Percentiles rank a stretch among this genome's conserved stretches.
phyloP scores from a whole-genome alignment of 257 asterid genomes.

The Eucommia ulmoides region DNA sequence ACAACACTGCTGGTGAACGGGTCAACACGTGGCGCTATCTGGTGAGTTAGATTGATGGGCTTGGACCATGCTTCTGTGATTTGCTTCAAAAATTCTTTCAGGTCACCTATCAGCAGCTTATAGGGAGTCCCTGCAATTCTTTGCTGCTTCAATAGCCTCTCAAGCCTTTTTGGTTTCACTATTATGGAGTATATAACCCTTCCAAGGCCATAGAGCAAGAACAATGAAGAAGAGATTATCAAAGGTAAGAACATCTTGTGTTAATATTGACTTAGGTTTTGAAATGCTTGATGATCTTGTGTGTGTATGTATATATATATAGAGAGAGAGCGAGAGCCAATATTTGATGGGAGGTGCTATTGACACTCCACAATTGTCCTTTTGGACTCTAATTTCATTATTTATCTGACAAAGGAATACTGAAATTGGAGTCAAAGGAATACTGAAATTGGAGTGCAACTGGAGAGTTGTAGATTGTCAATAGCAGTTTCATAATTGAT shows the following conservation, averaged over 20 bases:
- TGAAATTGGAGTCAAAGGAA: no score
- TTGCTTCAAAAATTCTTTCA: conserved; percentile 23
- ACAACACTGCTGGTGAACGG: conserved; percentile 31
- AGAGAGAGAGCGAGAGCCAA: no score
- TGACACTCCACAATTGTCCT: no score
- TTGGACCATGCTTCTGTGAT: conserved; percentile 37
- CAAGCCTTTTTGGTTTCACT: conserved; percentile 36
- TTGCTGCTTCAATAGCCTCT: conserved; percentile 27
- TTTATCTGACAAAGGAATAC: no score
- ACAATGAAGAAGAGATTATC: conserved; percentile 7
- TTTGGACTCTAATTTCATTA: no score
- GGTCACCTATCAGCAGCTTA: conserved; percentile 31
- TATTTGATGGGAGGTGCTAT: no score
- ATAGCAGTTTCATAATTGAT: no score
- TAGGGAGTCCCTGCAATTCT: conserved; percentile 33
- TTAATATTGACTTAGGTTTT: no score
- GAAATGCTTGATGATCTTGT: no score
- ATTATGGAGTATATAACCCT: conserved; percentile 21
- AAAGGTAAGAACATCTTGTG: conserved; percentile 13
- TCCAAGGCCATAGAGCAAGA: conserved; percentile 11
- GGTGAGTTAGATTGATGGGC: conserved; percentile 37
- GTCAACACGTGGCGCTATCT: conserved; percentile 30
- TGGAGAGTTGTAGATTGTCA: no score
- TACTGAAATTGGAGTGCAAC: no score
- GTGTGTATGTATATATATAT: no score